Percentiles rank a stretch among this genome's conserved stretches.
Evolutionary conservation across 179 eudicot genomes (phyloP).

Genomic region (Beta macrorhiza): DNA sequence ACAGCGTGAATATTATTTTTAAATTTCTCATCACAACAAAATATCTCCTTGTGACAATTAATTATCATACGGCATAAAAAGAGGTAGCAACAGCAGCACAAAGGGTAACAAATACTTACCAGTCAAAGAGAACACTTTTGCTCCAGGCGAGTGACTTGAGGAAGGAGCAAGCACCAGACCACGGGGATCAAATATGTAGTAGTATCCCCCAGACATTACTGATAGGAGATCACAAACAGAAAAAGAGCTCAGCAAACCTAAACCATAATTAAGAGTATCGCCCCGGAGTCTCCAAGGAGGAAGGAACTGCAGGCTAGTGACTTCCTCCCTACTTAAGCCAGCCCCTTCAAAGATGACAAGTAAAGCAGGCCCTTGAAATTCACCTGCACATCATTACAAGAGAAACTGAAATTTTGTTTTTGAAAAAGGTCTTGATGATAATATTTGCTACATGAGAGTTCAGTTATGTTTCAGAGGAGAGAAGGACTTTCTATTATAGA

Average conservation of each 20-base stretch:
- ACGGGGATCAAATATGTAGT: conserved; percentile 91
- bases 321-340: conserved; percentile 84
- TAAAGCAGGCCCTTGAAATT: conserved; percentile 95
- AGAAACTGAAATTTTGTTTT: neutral
- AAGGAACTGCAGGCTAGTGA: conserved; percentile 83
- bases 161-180: conserved; percentile 77
- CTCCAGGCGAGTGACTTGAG: conserved; percentile 72
- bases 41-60: neutral
- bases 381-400: conserved; percentile 52
- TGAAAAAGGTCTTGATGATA: neutral
- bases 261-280: conserved; percentile 84
- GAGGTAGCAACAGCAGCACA: conserved; percentile 7
- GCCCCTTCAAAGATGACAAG: conserved; percentile 84
- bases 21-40: too few species aligned
- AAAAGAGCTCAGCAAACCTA: conserved; percentile 82
- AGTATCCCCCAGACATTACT: conserved; percentile 79
- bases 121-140: conserved; percentile 78
- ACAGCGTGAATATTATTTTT: too few species aligned
- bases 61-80: neutral
- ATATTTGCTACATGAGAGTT: neutral
- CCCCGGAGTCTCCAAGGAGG: conserved; percentile 97
- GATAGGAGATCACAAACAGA: conserved; percentile 80
- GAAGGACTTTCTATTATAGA: neutral
- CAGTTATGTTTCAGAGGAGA: neutral
- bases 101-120: conserved; percentile 47